Conservation (phyloP, 169 alveolate species). For the Toxoplasma gondii region DNA sequence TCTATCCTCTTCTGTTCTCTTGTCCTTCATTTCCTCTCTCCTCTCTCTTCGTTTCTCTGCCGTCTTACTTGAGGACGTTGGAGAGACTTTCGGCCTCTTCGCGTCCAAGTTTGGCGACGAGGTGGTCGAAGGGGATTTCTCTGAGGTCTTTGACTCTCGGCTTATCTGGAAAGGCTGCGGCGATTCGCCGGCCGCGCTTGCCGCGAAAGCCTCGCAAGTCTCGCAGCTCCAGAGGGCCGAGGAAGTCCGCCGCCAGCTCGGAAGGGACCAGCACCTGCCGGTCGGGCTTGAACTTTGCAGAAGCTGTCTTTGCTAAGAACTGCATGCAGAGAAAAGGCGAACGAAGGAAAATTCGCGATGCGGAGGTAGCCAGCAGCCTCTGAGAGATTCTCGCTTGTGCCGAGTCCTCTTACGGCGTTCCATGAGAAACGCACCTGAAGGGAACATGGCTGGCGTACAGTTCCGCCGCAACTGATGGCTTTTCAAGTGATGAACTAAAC, state of each 20-base stretch:
- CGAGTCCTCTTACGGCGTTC: background rate
- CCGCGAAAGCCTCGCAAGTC: slow-evolving; percentile 34
- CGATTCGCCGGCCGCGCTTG: background rate
- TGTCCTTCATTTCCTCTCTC: too few species aligned
- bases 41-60: background rate
- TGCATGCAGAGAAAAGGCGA: background rate
- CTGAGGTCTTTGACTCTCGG: background rate
- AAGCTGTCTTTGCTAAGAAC: slow-evolving; percentile 32
- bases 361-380: background rate
- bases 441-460: too few species aligned
- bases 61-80: background rate
- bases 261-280: slow-evolving; percentile 48
- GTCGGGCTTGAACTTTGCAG: slow-evolving; percentile 42
- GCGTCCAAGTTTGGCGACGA: background rate
- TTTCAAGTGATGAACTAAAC: background rate
- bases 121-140: background rate
- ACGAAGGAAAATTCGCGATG: background rate
- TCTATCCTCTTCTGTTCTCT: too few species aligned
- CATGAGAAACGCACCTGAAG: too few species aligned
- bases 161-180: background rate
- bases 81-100: slow-evolving; percentile 19
- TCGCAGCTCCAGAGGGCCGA: slow-evolving; percentile 1
- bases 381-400: background rate
- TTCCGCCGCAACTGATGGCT: too few species aligned
- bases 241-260: background rate